phyloP scores from a whole-genome alignment of 768 basidiomycete genomes.

The Pulveroboletus frians region DNA sequence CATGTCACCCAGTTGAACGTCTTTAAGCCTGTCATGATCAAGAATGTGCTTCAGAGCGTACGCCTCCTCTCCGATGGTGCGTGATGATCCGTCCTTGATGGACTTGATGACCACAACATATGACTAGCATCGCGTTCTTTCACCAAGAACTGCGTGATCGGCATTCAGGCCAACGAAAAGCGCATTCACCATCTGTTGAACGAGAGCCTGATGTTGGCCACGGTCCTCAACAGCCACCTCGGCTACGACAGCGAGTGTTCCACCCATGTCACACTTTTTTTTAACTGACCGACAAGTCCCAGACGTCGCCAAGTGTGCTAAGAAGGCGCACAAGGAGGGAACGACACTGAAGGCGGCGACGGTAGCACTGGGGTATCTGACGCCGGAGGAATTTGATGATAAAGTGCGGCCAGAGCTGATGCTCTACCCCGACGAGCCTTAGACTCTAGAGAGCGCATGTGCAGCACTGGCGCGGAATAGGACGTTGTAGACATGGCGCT shows the following conservation, averaged over 20 bases:
- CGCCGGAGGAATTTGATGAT: conserved; percentile 87
- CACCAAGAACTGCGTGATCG: conserved; percentile 95
- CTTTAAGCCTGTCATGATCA: conserved; percentile 98
- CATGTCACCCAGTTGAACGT: conserved; percentile 74
- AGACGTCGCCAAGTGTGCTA: conserved; percentile 98
- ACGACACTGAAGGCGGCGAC: conserved; percentile 95
- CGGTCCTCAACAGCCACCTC: conserved; percentile 90
- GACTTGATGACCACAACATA: conserved; percentile 6
- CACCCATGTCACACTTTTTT: conserved; percentile 1
- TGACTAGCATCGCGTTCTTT: conserved; percentile 77
- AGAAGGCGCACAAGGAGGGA: conserved; percentile 99
- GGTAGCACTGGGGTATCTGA: conserved; percentile 78
- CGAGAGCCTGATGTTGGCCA: conserved; percentile 97
- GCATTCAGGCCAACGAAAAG: conserved; percentile 94
- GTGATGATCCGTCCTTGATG: conserved; percentile 16
- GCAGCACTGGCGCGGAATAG: background rate
- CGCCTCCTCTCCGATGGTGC: conserved; percentile 87
- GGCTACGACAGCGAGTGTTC: conserved; percentile 90
- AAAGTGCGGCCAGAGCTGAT: conserved; percentile 92
- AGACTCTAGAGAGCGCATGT: conserved; percentile 16
- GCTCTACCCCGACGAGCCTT: conserved; percentile 64
- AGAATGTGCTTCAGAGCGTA: conserved; percentile 95
- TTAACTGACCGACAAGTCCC: conserved; percentile 11
- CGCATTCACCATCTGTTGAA: conserved; percentile 84
- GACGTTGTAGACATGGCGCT: background rate